Evolutionary conservation across 2,329 filamentous ascomycete species (phyloP), one percentile per base, ranked within the genome.

Genomic region (Sarocladium oryzae): DNA sequence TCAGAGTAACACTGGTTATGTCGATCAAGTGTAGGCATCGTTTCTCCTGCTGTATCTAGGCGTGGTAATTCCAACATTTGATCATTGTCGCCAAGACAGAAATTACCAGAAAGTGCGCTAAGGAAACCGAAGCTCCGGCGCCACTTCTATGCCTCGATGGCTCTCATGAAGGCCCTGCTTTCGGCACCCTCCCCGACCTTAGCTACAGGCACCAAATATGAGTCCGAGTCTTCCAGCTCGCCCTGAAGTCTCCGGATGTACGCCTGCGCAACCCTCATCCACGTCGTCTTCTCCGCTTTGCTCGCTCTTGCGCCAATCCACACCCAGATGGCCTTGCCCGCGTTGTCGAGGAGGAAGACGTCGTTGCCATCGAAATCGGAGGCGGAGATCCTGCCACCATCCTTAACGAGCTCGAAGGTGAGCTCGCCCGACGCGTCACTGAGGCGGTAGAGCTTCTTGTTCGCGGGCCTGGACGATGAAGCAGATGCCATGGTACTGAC

Each of bases 291-390:
- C 66, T 86, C 84, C 1, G 63, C 66, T 30, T 66, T 65, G 61
- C 82, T 86, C 8, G 83, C 81, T 1, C 70, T 68, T 2, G 66
- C 64, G 1, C 84, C 84, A 58, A 84, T 75, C 84, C 84, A 86
- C 2, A 86, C 79, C 82, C 82, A 87, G 30, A 86, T 69, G 7
- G 67, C 67, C 49, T 63, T 74, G 6, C 81, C 81, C 1, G 69
- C 72, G 56, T 84, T 80, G 54, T 79, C 75, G 18, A 84, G 69
- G 18, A 87, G 61, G 58, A 86, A 86, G 4, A 86, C 75, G 57
- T 86, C 82, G 41, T 74, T 70, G 36, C 72, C 73, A 54, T 83
- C 74, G 6, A 86, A 65, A 56, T 84, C 80, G 0, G 65, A 61
- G 41, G 58, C 62, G 3, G 65, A 60, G 13, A 82, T 70, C 2